phyloP scores from a whole-genome alignment of 148 eudicot species.

The Cornus florida region DNA sequence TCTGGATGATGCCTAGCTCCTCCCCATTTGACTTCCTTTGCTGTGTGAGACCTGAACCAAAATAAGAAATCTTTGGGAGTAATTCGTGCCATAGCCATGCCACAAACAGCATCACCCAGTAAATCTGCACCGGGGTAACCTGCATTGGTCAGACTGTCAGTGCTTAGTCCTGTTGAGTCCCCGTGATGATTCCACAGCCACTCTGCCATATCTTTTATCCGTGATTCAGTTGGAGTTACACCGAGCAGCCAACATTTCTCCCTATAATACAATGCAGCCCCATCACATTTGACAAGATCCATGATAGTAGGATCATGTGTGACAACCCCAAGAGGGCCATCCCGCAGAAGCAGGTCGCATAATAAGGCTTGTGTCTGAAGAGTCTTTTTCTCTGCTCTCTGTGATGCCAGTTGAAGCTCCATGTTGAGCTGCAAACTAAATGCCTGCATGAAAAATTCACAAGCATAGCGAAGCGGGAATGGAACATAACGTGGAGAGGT shows the following conservation, averaged over 20 bases:
- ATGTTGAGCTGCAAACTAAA: slow-evolving; percentile 36
- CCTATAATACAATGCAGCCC: slow-evolving; percentile 40
- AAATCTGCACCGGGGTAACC: slow-evolving; percentile 35
- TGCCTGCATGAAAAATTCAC: slow-evolving; percentile 46
- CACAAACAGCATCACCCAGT: slow-evolving; percentile 50
- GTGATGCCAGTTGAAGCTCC: slow-evolving; percentile 45
- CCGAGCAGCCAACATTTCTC: slow-evolving; percentile 39
- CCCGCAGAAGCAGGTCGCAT: slow-evolving; percentile 45
- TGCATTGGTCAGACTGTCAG: slow-evolving; percentile 35
- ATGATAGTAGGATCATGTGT: slow-evolving; percentile 43
- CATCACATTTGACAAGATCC: slow-evolving; percentile 49
- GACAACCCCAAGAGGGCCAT: slow-evolving; percentile 36
- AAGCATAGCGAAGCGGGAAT: slow-evolving; percentile 38
- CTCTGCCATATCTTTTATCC: slow-evolving; percentile 29
- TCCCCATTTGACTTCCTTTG: slow-evolving; percentile 46
- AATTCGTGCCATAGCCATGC: slow-evolving; percentile 43
- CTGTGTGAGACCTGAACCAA: slow-evolving; percentile 49
- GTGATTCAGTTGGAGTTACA: slow-evolving; percentile 40
- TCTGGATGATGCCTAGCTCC: slow-evolving; percentile 39
- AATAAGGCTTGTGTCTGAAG: slow-evolving; percentile 36
- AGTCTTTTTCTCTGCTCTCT: slow-evolving; percentile 30
- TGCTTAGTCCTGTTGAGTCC: slow-evolving; percentile 42
- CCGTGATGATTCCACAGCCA: slow-evolving; percentile 29
- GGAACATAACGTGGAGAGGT: slow-evolving; percentile 32
- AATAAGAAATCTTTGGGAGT: slow-evolving; percentile 31